Percentiles rank a stretch among this genome's conserved stretches.
phyloP scores from a whole-genome alignment of 495 filamentous ascomycete species.

The Tuber melanosporum region DNA sequence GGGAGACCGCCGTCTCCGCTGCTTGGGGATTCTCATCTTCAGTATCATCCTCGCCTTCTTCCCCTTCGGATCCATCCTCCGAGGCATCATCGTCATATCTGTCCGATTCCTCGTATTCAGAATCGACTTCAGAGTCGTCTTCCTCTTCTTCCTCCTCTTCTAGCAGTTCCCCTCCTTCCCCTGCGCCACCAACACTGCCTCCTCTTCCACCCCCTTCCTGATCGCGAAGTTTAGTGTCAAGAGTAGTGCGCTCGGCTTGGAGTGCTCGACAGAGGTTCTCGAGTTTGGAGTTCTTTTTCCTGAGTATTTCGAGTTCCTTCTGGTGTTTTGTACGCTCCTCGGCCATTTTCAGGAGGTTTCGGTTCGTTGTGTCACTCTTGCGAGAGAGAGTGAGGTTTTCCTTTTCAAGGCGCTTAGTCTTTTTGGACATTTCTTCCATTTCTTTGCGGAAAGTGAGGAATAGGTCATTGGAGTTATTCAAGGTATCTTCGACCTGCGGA shows the following conservation, averaged over 20 bases:
- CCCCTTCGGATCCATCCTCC: conserved; percentile 45
- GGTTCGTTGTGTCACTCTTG: conserved; percentile 88
- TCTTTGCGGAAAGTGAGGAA: conserved; percentile 98
- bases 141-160: conserved; percentile 53
- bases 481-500: conserved; percentile 86
- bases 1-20: conserved; percentile 10
- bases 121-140: conserved; percentile 54
- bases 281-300: conserved; percentile 85
- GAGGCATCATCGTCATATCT: conserved; percentile 56
- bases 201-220: conserved; percentile 6
- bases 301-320: conserved; percentile 69
- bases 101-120: conserved; percentile 68
- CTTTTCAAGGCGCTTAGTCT: conserved; percentile 94
- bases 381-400: conserved; percentile 86
- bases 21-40: conserved; percentile 32
- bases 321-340: conserved; percentile 82
- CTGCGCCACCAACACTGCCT: not conserved
- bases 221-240: conserved; percentile 32
- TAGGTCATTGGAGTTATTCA: conserved; percentile 97
- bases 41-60: conserved; percentile 35
- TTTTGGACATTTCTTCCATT: conserved; percentile 99
- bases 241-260: conserved; percentile 37
- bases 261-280: conserved; percentile 60
- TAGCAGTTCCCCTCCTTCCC: conserved; percentile 41
- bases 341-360: conserved; percentile 96